Evolutionary conservation across 2,329 filamentous ascomycete species (phyloP).

Genomic region (Sarocladium brachiariae): DNA sequence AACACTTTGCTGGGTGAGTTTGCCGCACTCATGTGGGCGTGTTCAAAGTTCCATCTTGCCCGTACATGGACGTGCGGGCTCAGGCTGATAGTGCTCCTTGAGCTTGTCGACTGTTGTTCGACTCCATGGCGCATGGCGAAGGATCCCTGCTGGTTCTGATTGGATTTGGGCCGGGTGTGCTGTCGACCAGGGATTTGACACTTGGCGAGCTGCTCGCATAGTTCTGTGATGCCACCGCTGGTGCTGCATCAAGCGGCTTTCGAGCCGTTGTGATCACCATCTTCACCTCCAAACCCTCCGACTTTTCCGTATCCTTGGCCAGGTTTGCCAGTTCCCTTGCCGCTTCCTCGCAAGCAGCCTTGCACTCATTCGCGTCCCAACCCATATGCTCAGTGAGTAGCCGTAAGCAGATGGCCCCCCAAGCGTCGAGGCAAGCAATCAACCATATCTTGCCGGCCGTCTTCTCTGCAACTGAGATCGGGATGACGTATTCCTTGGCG

Average conservation of each 20-base stretch:
- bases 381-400: constrained; percentile 45
- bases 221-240: not conserved
- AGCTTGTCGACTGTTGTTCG: not conserved
- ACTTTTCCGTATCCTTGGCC: constrained; percentile 38
- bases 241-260: constrained; percentile 35
- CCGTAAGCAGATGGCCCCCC: constrained; percentile 43
- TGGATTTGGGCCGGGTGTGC: not conserved
- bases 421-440: constrained; percentile 41
- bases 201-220: not conserved
- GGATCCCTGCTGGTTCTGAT: not conserved
- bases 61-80: not conserved
- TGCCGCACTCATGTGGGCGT: not conserved
- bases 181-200: not conserved
- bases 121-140: not conserved
- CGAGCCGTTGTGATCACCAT: constrained; percentile 42
- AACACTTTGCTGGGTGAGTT: no score
- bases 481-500: constrained; percentile 40
- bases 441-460: constrained; percentile 48
- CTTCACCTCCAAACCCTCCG: constrained; percentile 37
- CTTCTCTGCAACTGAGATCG: constrained; percentile 37
- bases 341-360: constrained; percentile 37
- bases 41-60: no score
- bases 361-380: constrained; percentile 44
- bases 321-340: constrained; percentile 41
- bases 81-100: not conserved